Evolutionary conservation across 352 stramenopile genomes (phyloP), one percentile per base, ranked within the genome.

Genomic region (Phytophthora colocasiae): DNA sequence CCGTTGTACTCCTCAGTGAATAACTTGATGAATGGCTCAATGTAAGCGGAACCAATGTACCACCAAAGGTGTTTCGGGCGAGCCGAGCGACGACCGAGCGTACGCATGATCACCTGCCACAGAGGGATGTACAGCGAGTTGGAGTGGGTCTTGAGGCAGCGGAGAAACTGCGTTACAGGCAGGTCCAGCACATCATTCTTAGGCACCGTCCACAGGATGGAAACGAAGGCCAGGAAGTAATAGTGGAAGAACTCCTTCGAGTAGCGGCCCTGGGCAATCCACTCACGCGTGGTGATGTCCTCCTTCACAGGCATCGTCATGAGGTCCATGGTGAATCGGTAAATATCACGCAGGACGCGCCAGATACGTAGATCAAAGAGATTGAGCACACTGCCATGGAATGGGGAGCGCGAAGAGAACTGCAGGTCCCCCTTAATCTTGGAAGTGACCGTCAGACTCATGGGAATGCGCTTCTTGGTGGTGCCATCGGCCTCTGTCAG

Each of bases 81-180:
- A 63, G 93, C 87, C 44, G 85, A 87, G 50, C 85, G 85, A 36
- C 82, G 77, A 31, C 84, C 84, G 3, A 95, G 64, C 15, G 85
- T 84, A 19, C 85, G 82, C 4, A 95, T 70, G 54, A 95, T 73
- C 24, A 95, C 87, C 58, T 95, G 85, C 87, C 87, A 95, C 27
- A 95, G 61, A 44, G 87, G 87, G 50, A 95, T 93, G 75, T 95
- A 95, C 38, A 95, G 78, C 53, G 85, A 94, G 72, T 94, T 93
- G 40, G 85, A 81, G 77, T 95, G 87, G 41, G 87, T 93, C 79
- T 93, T 93, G 44, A 95, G 80, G 57, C 83, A 93, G 29, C 87
- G 87, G 59, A 96, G 78, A 56, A 96, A 96, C 70, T 96, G 87
- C 58, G 85, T 89, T 31, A 85, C 87, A 2, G 87, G 87, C 26